These are phyloP conservation scores for Starmera stellimalicola DNA, from an alignment of 1,139 yeast species.

Conservation along the genomic window DNA sequence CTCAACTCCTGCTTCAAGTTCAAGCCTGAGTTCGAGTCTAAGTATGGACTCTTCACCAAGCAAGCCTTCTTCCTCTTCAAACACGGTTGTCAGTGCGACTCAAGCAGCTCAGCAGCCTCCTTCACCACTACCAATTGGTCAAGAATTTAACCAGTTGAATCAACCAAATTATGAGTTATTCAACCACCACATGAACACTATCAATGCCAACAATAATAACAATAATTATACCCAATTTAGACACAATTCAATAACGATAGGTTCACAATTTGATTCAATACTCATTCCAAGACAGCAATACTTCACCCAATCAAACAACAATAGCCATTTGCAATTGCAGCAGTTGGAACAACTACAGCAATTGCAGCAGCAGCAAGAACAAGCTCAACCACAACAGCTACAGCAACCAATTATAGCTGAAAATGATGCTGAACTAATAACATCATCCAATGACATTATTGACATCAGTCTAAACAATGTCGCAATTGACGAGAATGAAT, in stretches of 20 bases:
- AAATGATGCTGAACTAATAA: not conserved
- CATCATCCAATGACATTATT: constrained; percentile 1
- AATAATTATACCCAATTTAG: constrained; percentile 1
- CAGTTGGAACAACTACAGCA: too few species aligned
- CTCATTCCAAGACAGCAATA: too few species aligned
- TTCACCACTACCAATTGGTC: not conserved
- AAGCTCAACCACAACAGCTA: too few species aligned
- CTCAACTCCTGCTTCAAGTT: not conserved
- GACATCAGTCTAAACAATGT: not conserved
- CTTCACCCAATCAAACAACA: too few species aligned
- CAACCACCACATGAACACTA: not conserved
- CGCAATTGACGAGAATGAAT: constrained; percentile 8
- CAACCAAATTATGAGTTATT: not conserved
- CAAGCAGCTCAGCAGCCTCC: not conserved
- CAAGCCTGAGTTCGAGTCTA: not conserved
- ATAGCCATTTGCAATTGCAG: too few species aligned
- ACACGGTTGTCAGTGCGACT: not conserved
- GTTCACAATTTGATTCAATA: too few species aligned
- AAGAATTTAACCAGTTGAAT: not conserved
- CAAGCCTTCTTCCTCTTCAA: not conserved
- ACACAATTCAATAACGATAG: not conserved
- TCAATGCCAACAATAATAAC: not conserved
- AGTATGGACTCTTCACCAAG: not conserved
- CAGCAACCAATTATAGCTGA: constrained; percentile 1
- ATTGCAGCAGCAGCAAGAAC: too few species aligned